Conservation (phyloP, 1,284 basidiomycete genomes). For the Sporisorium exsertum region DNA sequence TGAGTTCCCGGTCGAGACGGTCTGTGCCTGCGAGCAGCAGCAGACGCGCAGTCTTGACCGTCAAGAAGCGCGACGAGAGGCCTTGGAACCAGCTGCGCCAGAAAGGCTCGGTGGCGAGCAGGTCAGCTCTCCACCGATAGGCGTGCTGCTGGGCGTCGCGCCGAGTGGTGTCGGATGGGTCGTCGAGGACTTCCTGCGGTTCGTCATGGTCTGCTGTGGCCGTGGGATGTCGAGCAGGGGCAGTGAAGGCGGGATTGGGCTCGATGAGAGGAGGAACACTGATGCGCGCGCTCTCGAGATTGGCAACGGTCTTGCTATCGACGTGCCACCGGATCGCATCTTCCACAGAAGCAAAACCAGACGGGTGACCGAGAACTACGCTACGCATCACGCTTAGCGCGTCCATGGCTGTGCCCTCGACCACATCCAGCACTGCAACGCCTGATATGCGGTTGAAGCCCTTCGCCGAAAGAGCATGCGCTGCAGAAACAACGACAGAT, state of each 20-base stretch:
- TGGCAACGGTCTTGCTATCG: conserved; percentile 62
- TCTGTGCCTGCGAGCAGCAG: conserved; percentile 93
- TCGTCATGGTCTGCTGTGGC: conserved; percentile 13
- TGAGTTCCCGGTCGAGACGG: conserved; percentile 88
- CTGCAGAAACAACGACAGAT: conserved; percentile 53
- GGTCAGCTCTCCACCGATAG: conserved; percentile 82
- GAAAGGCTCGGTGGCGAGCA: conserved; percentile 85
- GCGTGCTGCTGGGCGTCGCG: conserved; percentile 8
- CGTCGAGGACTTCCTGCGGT: conserved; percentile 23
- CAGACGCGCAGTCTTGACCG: conserved; percentile 81
- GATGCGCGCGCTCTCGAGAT: conserved; percentile 63
- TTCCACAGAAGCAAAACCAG: conserved; percentile 83
- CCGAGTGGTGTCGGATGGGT: background rate
- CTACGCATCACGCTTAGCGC: conserved; percentile 89
- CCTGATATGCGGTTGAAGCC: conserved; percentile 74
- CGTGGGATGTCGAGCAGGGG: background rate
- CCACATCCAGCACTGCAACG: conserved; percentile 91
- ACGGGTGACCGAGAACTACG: conserved; percentile 85
- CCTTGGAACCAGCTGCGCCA: conserved; percentile 95
- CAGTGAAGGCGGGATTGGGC: conserved; percentile 27
- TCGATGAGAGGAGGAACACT: conserved; percentile 63
- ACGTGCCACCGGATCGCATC: conserved; percentile 96
- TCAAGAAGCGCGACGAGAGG: conserved; percentile 82
- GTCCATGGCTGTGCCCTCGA: conserved; percentile 96
- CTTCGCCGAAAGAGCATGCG: conserved; percentile 41